These are phyloP conservation scores for Mycena rebaudengoi DNA, from an alignment of 768 basidiomycete species.

Conservation along the genomic window DNA sequence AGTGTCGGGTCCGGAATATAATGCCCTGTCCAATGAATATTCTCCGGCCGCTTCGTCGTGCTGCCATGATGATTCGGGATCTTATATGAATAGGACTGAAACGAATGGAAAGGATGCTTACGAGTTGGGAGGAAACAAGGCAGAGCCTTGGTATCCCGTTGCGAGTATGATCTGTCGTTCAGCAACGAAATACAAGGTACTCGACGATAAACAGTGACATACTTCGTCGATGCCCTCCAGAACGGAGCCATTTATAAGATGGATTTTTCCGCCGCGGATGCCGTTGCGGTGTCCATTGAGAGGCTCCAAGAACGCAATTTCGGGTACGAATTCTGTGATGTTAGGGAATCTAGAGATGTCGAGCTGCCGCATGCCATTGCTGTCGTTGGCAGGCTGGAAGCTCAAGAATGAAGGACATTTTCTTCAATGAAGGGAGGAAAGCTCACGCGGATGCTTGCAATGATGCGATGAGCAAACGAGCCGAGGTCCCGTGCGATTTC, in stretches of 20 bases:
- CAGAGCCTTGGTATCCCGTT: neutral
- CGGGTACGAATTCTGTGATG: conserved; percentile 34
- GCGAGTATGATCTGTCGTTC: neutral
- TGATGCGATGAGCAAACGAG: neutral
- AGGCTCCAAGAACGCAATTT: conserved; percentile 23
- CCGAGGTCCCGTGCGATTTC: neutral
- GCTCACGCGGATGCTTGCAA: neutral
- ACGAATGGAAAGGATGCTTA: too few species aligned
- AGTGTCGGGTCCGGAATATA: conserved; percentile 45
- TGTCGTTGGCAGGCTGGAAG: conserved; percentile 14
- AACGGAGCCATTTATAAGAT: conserved; percentile 36
- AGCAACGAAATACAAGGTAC: neutral
- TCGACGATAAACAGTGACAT: neutral
- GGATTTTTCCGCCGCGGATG: conserved; percentile 32
- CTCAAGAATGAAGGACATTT: too few species aligned
- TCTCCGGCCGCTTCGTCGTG: neutral
- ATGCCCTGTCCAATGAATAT: conserved; percentile 31
- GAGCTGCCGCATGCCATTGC: neutral
- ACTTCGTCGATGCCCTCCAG: conserved; percentile 36
- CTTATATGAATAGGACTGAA: too few species aligned
- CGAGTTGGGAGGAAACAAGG: neutral
- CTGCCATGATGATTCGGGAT: too few species aligned
- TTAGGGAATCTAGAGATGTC: conserved; percentile 32
- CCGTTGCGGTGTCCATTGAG: conserved; percentile 19
- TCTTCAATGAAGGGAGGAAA: too few species aligned